Evolutionary conservation across 2,329 filamentous ascomycete genomes (phyloP), one percentile per base, ranked within the genome.

Genomic region (Talaromyces atroroseus): DNA sequence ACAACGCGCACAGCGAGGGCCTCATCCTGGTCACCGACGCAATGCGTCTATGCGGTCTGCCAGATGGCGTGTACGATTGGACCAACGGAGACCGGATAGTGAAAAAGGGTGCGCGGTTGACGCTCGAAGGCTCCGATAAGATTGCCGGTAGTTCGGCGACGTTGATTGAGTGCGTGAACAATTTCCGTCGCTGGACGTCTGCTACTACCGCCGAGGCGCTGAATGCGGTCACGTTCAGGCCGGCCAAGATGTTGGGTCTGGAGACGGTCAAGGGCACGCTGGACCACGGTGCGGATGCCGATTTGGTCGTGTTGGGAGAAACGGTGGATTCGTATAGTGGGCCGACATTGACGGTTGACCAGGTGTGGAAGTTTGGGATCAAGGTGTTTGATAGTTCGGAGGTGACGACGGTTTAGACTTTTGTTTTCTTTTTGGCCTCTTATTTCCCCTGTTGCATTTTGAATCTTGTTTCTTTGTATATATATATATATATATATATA

Each of bases 11-110:
- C 66, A 90, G 90, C 0, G 82, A 86, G 4, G 92, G 92, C 0
- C 86, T 94, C 65, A 88, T 96, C 59, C 82, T 96, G 5, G 91
- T 96, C 46, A 96, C 92, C 0, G 92, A 96, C 71, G 91, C 91
- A 5, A 95, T 95, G 90, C 86, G 89, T 63, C 80, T 95, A 16
- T 86, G 89, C 20, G 92, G 92, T 0, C 78, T 95, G 54, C 87
- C 88, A 0, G 91, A 96, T 65, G 92, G 92, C 2, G 80, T 83
- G 2, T 95, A 96, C 68, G 82, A 87, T 60, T 95, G 90, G 90
- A 92, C 85, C 5, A 95, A 96, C 57, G 81, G 82, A 42, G 81
- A 83, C 55, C 74, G 78, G 20, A 83, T 84, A 59, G 65, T 76
- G 38, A 78, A 77, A 75, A 82, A 81, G 51, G 90, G 91, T 0